Percentiles rank a stretch among this genome's conserved stretches.
Conservation (phyloP, 2,329 filamentous ascomycete genomes). For the Fusarium sambucinum region DNA sequence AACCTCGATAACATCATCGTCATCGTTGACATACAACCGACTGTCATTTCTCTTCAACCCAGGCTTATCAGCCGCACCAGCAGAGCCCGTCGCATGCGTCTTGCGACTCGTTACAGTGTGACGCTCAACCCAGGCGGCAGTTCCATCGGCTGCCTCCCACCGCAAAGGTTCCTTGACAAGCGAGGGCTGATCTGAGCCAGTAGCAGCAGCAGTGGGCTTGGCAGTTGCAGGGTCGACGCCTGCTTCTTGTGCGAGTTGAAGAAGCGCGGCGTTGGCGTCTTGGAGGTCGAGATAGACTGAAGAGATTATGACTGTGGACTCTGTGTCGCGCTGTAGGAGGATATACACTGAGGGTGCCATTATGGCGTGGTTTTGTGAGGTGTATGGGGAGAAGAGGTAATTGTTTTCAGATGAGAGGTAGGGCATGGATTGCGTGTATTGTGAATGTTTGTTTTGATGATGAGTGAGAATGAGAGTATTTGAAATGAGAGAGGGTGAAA, state of each 20-base stretch:
- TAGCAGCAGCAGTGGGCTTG: slow-evolving; percentile 30
- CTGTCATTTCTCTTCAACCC: slow-evolving; percentile 44
- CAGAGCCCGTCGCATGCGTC: slow-evolving; percentile 3
- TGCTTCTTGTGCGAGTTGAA: slow-evolving; percentile 47
- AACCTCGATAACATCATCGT: slow-evolving; percentile 47
- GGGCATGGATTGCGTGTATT: slow-evolving; percentile 12
- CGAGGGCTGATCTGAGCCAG: slow-evolving; percentile 19
- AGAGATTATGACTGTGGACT: slow-evolving; percentile 45
- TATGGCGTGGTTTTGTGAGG: slow-evolving; percentile 21
- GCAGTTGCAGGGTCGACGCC: slow-evolving; percentile 41
- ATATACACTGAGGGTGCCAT: slow-evolving; percentile 51
- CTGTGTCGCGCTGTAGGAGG: slow-evolving; percentile 50
- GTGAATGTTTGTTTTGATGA: slow-evolving; percentile 2
- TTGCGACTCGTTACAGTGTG: slow-evolving; percentile 49
- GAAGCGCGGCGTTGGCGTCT: slow-evolving; percentile 54
- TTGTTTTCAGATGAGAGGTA: slow-evolving; percentile 11
- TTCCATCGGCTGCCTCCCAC: slow-evolving; percentile 54
- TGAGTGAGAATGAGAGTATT: not conserved
- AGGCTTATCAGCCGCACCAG: slow-evolving; percentile 19
- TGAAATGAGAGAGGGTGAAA: slow-evolving; percentile 20
- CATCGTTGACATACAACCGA: slow-evolving; percentile 45
- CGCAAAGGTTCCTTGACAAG: slow-evolving; percentile 48
- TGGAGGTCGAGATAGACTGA: slow-evolving; percentile 52
- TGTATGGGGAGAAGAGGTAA: slow-evolving; percentile 28
- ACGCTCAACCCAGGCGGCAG: slow-evolving; percentile 55